These are phyloP conservation scores for Teratosphaeria destructans DNA, from an alignment of 2,329 filamentous ascomycete genomes.

Conservation along the genomic window DNA sequence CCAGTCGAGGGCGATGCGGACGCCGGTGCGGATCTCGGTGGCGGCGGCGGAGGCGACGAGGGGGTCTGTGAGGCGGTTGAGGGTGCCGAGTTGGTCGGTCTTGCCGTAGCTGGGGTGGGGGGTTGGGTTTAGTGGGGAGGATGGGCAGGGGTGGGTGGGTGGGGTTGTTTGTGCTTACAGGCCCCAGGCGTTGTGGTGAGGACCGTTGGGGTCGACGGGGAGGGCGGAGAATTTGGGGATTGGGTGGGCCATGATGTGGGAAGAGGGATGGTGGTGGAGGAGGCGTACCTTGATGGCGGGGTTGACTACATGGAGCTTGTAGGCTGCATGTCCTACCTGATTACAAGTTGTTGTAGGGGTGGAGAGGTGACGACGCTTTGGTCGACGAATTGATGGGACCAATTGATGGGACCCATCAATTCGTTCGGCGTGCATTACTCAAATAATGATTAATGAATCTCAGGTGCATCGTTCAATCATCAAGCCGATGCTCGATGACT, in stretches of 20 bases:
- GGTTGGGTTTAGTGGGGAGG: slow-evolving; percentile 5
- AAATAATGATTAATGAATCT: neutral
- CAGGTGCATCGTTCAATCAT: no score
- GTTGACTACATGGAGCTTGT: neutral
- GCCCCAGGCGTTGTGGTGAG: slow-evolving; percentile 34
- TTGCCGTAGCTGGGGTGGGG: slow-evolving; percentile 38
- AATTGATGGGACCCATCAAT: neutral
- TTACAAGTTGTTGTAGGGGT: slow-evolving; percentile 14
- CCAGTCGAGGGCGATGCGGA: slow-evolving; percentile 51
- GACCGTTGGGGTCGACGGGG: slow-evolving; percentile 38
- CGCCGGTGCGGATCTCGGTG: slow-evolving; percentile 44
- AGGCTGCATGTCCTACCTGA: neutral
- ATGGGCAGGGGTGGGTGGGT: neutral
- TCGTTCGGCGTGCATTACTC: neutral
- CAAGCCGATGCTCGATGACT: no score
- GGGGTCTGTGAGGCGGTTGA: slow-evolving; percentile 50
- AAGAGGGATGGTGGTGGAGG: neutral
- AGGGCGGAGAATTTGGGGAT: slow-evolving; percentile 41
- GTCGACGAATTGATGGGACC: no score
- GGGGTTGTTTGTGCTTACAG: slow-evolving; percentile 13
- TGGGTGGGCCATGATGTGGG: slow-evolving; percentile 6
- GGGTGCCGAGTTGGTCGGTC: slow-evolving; percentile 48
- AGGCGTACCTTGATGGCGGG: neutral
- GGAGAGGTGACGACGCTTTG: neutral
- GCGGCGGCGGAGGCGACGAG: slow-evolving; percentile 41